Evolutionary conservation across 768 basidiomycete species (phyloP).

Genomic region (Kwoniella sp.): DNA sequence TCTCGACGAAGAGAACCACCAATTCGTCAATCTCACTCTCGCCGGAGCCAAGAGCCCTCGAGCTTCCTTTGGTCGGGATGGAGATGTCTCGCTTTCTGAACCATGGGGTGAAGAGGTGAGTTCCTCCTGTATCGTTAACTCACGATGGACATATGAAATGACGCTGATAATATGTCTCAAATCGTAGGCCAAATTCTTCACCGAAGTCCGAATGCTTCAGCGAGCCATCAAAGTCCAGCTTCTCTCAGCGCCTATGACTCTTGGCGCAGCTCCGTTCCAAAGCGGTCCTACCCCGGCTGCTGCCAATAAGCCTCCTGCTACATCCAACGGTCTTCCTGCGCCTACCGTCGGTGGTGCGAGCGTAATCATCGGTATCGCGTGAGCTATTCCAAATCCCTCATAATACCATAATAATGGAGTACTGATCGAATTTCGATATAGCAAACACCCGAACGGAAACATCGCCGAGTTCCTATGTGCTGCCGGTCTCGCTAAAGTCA

Average conservation of each 20-base stretch:
- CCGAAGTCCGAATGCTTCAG: conserved; percentile 62
- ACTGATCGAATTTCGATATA: conserved; percentile 8
- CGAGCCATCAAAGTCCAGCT: conserved; percentile 55
- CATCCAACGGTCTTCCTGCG: conserved; percentile 49
- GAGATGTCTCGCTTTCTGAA: conserved; percentile 59
- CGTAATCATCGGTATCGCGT: conserved; percentile 78
- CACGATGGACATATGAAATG: background rate
- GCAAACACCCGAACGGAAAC: conserved; percentile 86
- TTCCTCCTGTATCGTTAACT: conserved; percentile 10
- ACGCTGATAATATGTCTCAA: background rate
- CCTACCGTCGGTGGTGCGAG: conserved; percentile 69
- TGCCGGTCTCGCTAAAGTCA: conserved; percentile 82
- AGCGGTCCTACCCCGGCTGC: conserved; percentile 80
- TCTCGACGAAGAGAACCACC: conserved; percentile 85
- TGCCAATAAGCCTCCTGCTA: conserved; percentile 54
- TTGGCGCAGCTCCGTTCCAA: conserved; percentile 77
- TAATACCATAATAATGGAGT: conserved; percentile 46
- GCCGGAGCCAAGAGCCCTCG: conserved; percentile 56
- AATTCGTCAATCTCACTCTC: conserved; percentile 72
- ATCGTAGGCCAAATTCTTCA: conserved; percentile 83
- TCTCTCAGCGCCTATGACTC: conserved; percentile 61
- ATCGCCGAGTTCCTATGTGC: conserved; percentile 85
- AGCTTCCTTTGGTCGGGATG: conserved; percentile 46
- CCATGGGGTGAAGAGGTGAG: conserved; percentile 85
- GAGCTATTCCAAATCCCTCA: conserved; percentile 7